Percentiles rank a stretch among this genome's conserved stretches.
Evolutionary conservation across 768 basidiomycete species (phyloP).

Genomic region (Cystoderma amianthinum): DNA sequence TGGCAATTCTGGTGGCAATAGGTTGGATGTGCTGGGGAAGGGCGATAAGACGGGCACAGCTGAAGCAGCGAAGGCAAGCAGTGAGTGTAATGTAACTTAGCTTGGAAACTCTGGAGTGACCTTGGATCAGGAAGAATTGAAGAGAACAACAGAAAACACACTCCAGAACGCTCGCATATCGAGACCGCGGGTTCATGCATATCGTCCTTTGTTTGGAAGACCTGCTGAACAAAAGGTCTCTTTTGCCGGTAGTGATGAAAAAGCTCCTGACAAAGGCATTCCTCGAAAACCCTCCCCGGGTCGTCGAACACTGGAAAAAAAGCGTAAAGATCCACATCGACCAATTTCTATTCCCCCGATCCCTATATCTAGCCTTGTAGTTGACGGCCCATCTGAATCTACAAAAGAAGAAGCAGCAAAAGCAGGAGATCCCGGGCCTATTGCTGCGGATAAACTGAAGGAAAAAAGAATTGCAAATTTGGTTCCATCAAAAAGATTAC

Average conservation of each 20-base stretch:
- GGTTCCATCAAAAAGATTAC: conserved; percentile 6
- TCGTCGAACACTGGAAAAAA: too few species aligned
- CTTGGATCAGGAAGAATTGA: conserved; percentile 13
- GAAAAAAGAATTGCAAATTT: background rate
- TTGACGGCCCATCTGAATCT: too few species aligned
- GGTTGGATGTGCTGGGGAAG: conserved; percentile 43
- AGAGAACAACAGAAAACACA: conserved; percentile 30
- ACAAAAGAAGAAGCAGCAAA: too few species aligned
- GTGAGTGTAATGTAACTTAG: conserved; percentile 10
- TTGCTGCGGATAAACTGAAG: too few species aligned
- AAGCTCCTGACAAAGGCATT: too few species aligned
- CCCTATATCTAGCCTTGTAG: too few species aligned
- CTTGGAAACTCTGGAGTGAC: background rate
- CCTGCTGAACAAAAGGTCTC: conserved; percentile 28
- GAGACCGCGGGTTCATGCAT: conserved; percentile 13
- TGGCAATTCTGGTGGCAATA: conserved; percentile 34
- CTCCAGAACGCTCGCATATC: conserved; percentile 27
- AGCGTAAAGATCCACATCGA: too few species aligned
- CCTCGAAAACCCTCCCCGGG: too few species aligned
- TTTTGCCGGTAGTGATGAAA: conserved; percentile 21
- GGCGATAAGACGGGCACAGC: conserved; percentile 27
- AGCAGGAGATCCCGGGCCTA: too few species aligned
- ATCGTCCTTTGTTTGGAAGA: conserved; percentile 18
- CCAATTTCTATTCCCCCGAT: too few species aligned
- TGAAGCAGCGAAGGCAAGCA: conserved; percentile 17